Evolutionary conservation across 768 basidiomycete genomes (phyloP).

Genomic region (Roridomyces roridus): DNA sequence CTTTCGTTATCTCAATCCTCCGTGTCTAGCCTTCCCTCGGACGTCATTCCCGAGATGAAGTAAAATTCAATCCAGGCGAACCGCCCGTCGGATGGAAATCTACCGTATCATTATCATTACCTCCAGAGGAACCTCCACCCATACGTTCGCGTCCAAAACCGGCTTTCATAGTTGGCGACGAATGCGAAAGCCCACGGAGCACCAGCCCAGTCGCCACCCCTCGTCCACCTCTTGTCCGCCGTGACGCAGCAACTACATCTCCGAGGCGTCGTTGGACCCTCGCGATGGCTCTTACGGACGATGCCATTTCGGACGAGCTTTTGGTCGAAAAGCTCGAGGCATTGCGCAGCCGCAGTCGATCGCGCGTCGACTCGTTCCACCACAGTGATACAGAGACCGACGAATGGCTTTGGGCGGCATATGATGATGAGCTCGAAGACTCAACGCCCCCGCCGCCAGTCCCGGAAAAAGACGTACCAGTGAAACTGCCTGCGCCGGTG

Average conservation of each 20-base stretch:
- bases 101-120: constrained; percentile 12
- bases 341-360: constrained; percentile 20
- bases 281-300: constrained; percentile 45
- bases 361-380: not conserved
- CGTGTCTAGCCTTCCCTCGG: constrained; percentile 5
- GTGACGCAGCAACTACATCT: constrained; percentile 1
- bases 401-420: constrained; percentile 24
- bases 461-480: constrained; percentile 1
- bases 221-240: constrained; percentile 13
- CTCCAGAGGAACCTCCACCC: not conserved
- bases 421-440: constrained; percentile 20
- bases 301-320: constrained; percentile 43
- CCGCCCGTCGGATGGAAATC: constrained; percentile 18
- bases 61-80: not conserved
- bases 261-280: constrained; percentile 32
- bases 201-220: not conserved
- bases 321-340: constrained; percentile 42
- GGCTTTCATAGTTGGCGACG: constrained; percentile 7
- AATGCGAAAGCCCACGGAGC: constrained; percentile 10
- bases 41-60: constrained; percentile 6
- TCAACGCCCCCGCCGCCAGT: constrained; percentile 14
- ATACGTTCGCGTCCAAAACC: not conserved
- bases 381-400: not conserved
- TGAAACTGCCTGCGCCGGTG: not conserved
- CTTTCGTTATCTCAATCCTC: not conserved